Evolutionary conservation across 192 early-diverging fungal species (phyloP).

Genomic region (Mortierella hygrophila): DNA sequence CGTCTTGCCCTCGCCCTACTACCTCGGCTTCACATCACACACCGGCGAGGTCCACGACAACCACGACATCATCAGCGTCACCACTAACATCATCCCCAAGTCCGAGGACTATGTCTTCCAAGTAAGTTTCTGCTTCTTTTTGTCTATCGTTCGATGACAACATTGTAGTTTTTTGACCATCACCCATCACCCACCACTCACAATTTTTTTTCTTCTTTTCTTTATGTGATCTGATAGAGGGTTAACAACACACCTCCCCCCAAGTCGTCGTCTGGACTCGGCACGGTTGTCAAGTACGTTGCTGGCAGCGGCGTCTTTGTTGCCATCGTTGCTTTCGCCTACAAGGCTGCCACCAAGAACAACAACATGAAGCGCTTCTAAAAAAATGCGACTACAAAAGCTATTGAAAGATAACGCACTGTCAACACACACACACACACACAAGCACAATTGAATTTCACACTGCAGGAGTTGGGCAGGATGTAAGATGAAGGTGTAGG

Average conservation of each 20-base stretch:
- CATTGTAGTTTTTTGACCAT: neutral
- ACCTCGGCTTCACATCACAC: conserved; percentile 92
- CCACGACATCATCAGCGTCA: conserved; percentile 63
- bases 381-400: neutral
- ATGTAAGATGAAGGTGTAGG: no score
- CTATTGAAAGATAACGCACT: neutral
- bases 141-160: no score
- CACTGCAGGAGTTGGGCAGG: neutral
- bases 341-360: conserved; percentile 32
- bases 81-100: conserved; percentile 41
- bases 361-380: conserved; percentile 51
- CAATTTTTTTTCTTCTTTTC: neutral
- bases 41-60: conserved; percentile 93
- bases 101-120: neutral
- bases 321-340: conserved; percentile 22
- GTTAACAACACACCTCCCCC: conserved; percentile 44
- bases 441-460: neutral
- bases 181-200: no score
- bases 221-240: neutral
- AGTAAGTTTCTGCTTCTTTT: conserved; percentile 1
- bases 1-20: conserved; percentile 80
- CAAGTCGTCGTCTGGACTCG: conserved; percentile 8
- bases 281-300: conserved; percentile 32
- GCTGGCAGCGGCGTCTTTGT: conserved; percentile 31
- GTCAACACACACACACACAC: neutral